Evolutionary conservation across 768 basidiomycete species (phyloP).

Genomic region (Suillus discolor): DNA sequence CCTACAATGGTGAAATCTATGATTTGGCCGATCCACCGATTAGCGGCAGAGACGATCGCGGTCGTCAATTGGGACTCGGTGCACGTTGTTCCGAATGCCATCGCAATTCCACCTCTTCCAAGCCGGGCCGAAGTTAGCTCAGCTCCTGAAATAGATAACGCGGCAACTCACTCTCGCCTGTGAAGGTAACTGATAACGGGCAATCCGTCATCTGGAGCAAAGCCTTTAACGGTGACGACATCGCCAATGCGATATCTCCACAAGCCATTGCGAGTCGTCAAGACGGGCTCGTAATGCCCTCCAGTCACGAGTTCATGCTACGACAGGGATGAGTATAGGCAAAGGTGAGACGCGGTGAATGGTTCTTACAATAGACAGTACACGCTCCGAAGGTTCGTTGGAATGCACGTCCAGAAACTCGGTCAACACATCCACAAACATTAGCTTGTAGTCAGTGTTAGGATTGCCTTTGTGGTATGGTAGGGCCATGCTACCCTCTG

Average conservation of each 20-base stretch:
- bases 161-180: constrained; percentile 7
- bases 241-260: constrained; percentile 16
- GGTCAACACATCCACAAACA: neutral
- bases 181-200: constrained; percentile 10
- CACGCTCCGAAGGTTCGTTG: neutral
- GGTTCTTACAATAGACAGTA: neutral
- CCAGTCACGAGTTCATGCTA: constrained; percentile 12
- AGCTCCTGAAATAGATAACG: neutral
- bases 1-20: constrained; percentile 10
- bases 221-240: constrained; percentile 12
- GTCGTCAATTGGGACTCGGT: constrained; percentile 3
- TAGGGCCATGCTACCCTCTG: constrained; percentile 4
- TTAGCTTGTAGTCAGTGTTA: neutral
- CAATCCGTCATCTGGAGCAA: constrained; percentile 14
- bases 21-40: constrained; percentile 5
- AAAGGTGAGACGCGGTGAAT: neutral
- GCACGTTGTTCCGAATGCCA: constrained; percentile 2
- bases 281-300: constrained; percentile 9
- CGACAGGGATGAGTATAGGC: neutral
- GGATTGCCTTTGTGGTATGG: constrained; percentile 2
- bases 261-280: constrained; percentile 15
- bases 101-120: constrained; percentile 13
- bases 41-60: neutral
- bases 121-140: neutral
- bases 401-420: constrained; percentile 5